Conservation (phyloP, 805 yeast genomes). For the Wickerhamiella galacta region DNA sequence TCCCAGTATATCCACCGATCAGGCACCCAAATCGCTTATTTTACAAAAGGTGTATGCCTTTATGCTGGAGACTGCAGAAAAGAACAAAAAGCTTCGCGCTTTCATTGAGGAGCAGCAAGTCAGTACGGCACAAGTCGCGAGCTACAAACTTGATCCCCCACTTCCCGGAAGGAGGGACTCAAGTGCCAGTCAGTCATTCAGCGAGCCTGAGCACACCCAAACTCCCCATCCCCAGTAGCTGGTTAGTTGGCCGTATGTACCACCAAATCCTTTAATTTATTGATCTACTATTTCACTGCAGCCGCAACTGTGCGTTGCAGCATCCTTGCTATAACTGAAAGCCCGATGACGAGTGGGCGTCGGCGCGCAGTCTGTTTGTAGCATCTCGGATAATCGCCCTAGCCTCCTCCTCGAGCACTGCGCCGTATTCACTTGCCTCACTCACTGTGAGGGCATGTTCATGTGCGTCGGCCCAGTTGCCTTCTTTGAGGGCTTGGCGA, state of each 20-base stretch:
- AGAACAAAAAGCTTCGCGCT: conserved; percentile 16
- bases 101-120: conserved; percentile 12
- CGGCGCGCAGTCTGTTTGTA: neutral
- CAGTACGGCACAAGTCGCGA: conserved; percentile 7
- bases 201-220: too few species aligned
- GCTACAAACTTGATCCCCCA: conserved; percentile 5
- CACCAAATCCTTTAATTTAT: too few species aligned
- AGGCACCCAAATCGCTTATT: conserved; percentile 17
- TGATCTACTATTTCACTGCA: too few species aligned
- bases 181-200: too few species aligned
- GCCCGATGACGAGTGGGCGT: too few species aligned
- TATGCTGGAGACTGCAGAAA: conserved; percentile 12
- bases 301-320: too few species aligned
- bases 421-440: conserved; percentile 48
- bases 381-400: conserved; percentile 69
- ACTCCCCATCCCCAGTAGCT: too few species aligned
- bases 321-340: too few species aligned
- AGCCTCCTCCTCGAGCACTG: conserved; percentile 84
- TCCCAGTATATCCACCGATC: conserved; percentile 16
- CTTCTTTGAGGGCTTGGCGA: conserved; percentile 36
- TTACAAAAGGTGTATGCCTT: conserved; percentile 16
- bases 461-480: conserved; percentile 52
- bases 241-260: too few species aligned
- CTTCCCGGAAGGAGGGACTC: too few species aligned
- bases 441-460: conserved; percentile 33